A percentile compares a stretch with the other conserved stretches of the same genome.
Conservation (phyloP, 768 basidiomycete species). For the Lactarius quietus region DNA sequence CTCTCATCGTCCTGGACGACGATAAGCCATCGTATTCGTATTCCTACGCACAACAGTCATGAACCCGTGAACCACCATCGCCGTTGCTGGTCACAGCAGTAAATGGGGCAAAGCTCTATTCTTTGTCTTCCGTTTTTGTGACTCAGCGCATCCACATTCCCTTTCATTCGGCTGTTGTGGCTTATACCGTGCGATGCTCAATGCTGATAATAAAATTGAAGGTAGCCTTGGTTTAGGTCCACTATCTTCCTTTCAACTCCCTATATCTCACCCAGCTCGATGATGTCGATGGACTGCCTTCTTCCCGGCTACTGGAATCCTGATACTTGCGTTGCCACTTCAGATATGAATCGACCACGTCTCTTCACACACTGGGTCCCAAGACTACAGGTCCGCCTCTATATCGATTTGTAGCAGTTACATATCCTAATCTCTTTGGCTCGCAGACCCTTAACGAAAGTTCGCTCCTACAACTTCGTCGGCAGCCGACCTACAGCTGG, state of each 20-base stretch:
- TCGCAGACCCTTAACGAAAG: neutral
- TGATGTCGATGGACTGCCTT: neutral
- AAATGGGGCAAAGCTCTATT: neutral
- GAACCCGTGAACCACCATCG: neutral
- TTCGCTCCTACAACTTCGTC: neutral
- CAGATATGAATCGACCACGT: neutral
- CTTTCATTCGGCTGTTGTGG: neutral
- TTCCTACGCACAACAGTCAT: neutral
- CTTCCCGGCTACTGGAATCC: neutral
- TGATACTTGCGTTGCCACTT: neutral
- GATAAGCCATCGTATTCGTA: neutral
- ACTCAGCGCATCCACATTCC: neutral
- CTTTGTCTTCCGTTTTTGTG: neutral
- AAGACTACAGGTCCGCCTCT: neutral
- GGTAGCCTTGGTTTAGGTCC: neutral
- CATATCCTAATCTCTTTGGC: neutral
- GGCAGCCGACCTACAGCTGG: neutral
- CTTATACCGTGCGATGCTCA: neutral
- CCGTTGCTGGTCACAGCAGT: neutral
- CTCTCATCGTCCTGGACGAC: neutral
- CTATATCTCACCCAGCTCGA: neutral
- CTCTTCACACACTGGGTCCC: conserved; percentile 3
- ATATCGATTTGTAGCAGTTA: neutral
- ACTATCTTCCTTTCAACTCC: neutral
- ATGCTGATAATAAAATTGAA: neutral